phyloP scores from a whole-genome alignment of 202 grass and related monocot species.

The Sporobolus alterniflorus region DNA sequence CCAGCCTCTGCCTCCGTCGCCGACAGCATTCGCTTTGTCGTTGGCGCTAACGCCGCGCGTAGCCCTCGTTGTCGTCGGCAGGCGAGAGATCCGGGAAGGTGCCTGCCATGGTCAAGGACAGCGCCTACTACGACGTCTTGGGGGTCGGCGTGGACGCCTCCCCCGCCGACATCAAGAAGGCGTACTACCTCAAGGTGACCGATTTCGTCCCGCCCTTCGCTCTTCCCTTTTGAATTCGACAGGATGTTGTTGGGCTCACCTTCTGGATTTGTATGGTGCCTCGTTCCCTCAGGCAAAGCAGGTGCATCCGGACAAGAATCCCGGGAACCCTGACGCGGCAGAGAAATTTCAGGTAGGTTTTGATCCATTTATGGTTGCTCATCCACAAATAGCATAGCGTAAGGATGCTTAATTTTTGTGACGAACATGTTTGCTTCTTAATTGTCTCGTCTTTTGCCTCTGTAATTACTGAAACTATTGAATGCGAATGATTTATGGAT shows the following conservation, averaged over 20 bases:
- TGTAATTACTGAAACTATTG: not conserved
- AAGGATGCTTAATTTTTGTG: not conserved
- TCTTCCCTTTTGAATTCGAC: not conserved
- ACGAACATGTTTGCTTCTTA: not conserved
- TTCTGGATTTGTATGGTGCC: not conserved
- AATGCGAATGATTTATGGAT: not conserved
- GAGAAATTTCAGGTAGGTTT: slow-evolving; percentile 74
- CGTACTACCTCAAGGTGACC: slow-evolving; percentile 87
- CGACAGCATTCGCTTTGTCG: not conserved
- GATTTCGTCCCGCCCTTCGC: not conserved
- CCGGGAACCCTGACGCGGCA: slow-evolving; percentile 81
- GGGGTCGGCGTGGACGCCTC: slow-evolving; percentile 78
- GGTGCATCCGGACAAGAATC: slow-evolving; percentile 98
- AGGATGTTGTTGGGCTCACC: not conserved
- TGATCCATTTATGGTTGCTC: no score
- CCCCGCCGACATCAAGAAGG: slow-evolving; percentile 88
- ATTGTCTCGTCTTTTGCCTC: no score
- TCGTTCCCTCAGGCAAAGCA: slow-evolving; percentile 64
- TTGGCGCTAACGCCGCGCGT: not conserved
- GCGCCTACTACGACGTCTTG: slow-evolving; percentile 78
- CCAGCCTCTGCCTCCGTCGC: not conserved
- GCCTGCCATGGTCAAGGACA: slow-evolving; percentile 84
- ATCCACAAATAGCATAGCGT: not conserved
- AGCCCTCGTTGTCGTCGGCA: not conserved
- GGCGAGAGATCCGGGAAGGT: slow-evolving; percentile 38